Evolutionary conservation across 2,329 filamentous ascomycete genomes (phyloP), one percentile per base, ranked within the genome.

Genomic region (Emydomyces testavorans): DNA sequence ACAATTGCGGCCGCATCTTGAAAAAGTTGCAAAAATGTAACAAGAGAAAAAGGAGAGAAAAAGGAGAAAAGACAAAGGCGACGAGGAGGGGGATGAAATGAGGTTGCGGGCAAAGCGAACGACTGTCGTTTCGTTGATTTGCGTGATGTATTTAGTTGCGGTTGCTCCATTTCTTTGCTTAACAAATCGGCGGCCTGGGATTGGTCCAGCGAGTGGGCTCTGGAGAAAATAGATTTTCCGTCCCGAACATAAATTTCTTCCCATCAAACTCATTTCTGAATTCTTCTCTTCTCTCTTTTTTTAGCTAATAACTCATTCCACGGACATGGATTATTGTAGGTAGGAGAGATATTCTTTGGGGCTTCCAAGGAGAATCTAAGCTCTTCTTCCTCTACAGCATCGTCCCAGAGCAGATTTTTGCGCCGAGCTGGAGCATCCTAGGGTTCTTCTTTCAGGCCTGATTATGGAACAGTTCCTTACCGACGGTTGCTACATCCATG

Each of bases 251-350:
- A 10, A 36, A 10, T 20, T 44, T 34, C 6, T 47, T 50, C 53
- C n/a, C 20, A 16, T 34, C 28, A 48, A 46, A 36, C 24, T 28
- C 7, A 8, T 11, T 16, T 46, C 57, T 60, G 56, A 51, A 42
- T 51, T 51, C 48, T 28, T 38, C 38, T 50, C 45, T 46, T 49
- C 53, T 50, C 54, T 60, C 59, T 60, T 58, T 66, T 61, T 58
- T 66, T 59, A 60, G 58, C 61, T 61, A 63, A 60, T 65, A 52
- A 48, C 58, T 63, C 75, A 75, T 78, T 74, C 75, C 79, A 75
- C 63, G 76, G 75, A 70, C 75, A 70, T 74, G 69, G 66, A 74
- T 75, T 81, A 81, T 81, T 81, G 78, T 81, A 76, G 77, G 77
- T 73, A 65, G 64, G 65, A 65, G 68, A 70, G 60, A 52, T 58